phyloP scores from a whole-genome alignment of 2,329 filamentous ascomycete genomes.

The Pestalotiopsis sp. region DNA sequence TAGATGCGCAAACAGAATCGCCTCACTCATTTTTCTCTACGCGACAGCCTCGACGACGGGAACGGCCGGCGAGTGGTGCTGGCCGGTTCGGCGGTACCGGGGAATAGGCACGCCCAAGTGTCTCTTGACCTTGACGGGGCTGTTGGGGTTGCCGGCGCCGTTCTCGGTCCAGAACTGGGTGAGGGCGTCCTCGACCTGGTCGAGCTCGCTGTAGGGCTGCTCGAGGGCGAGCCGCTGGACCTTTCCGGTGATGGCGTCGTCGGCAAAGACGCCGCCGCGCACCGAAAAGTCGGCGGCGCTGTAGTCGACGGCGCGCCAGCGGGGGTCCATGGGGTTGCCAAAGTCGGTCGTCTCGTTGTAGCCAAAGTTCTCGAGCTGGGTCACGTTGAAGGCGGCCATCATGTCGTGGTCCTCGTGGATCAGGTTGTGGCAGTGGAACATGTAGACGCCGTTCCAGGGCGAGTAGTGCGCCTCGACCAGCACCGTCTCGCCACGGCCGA shows the following conservation, averaged over 20 bases:
- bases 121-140: slow-evolving; percentile 3
- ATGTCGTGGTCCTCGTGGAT: slow-evolving; percentile 46
- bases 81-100: not conserved
- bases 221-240: slow-evolving; percentile 31
- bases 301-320: slow-evolving; percentile 34
- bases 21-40: not conserved
- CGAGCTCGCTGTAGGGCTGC: slow-evolving; percentile 34
- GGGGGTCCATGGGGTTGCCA: slow-evolving; percentile 37
- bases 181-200: slow-evolving; percentile 28
- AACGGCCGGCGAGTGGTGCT: not conserved
- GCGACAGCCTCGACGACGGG: not conserved
- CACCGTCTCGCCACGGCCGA: slow-evolving; percentile 50
- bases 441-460: slow-evolving; percentile 53
- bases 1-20: not conserved
- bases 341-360: slow-evolving; percentile 37
- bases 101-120: not conserved
- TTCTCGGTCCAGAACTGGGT: slow-evolving; percentile 30
- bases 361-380: slow-evolving; percentile 34
- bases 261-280: slow-evolving; percentile 23
- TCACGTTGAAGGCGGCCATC: slow-evolving; percentile 48
- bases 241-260: slow-evolving; percentile 26
- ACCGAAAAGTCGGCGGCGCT: slow-evolving; percentile 22
- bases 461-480: slow-evolving; percentile 51
- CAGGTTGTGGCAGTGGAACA: slow-evolving; percentile 50
- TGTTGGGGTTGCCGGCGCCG: slow-evolving; percentile 19